Evolutionary conservation across 2,329 filamentous ascomycete species (phyloP), one percentile per base, ranked within the genome.

Genomic region (Penicillium fuscoglaucum): DNA sequence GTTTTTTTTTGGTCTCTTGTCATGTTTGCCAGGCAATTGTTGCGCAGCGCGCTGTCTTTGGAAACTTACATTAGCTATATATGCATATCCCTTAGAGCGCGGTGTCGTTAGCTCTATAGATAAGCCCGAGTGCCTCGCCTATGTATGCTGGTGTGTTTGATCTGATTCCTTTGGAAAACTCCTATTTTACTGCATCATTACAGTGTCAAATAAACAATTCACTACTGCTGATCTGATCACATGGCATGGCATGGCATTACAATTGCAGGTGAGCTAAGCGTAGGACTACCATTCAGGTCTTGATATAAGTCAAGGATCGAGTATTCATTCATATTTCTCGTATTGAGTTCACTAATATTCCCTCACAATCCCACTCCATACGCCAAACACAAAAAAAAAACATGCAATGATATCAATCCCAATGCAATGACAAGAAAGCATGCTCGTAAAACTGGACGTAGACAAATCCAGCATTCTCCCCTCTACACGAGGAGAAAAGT

Each of bases 341-440:
- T 63, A 41, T 39, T 54, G 50, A 48, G 50, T 43, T 35, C 55
- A 54, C 44, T 57, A 33, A 41, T 54, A 52, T 52, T 35, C 44
- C 56, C 58, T 12, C 56, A 35, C 52, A 45, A 56, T 53, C 58
- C 52, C 24, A 67, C 63, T 56, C 66, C 66, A 55, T 60, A 64
- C 67, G 61, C 67, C 67, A 60, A 54, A 47, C 44, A 64, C 51
- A 62, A 13, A 13, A 61, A 39, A 57, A 55, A 57, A 62, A 60
- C 61, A 59, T 55, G 56, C 24, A 12, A 65, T 65, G 61, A 66
- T 63, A 66, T 63, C 64, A 49, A 64, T 63, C 62, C 61, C 65
- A 63, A 67, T 67, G 66, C 66, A 64, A 58, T 53, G 52, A 59
- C 57, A 44, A 50, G 31, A 56, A 65, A 65, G 58, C 56, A 63